A percentile compares a stretch with the other conserved stretches of the same genome.
Evolutionary conservation across 257 asterid species (phyloP).

Genomic region (Petunia secreta): DNA sequence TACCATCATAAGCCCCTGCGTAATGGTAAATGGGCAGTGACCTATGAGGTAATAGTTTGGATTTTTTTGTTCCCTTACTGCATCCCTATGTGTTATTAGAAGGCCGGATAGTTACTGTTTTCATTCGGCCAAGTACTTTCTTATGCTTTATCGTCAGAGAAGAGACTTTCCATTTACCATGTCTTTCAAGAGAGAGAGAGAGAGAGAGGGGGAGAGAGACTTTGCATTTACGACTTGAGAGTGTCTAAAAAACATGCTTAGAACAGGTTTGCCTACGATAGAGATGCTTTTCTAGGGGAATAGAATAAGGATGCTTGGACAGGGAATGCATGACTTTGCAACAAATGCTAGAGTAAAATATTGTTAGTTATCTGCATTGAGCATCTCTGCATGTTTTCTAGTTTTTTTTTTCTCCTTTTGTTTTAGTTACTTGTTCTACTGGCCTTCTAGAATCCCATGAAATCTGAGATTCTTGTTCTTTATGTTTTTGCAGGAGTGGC

Average conservation of each 20-base stretch:
- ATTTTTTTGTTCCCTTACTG: background rate
- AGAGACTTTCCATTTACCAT: background rate
- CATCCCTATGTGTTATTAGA: background rate
- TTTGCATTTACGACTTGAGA: background rate
- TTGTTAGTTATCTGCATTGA: conserved; percentile 1
- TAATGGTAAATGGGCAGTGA: conserved; percentile 97
- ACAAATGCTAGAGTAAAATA: background rate
- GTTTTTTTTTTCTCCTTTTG: background rate
- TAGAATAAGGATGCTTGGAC: background rate
- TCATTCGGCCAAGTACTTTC: background rate
- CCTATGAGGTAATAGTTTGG: conserved; percentile 61
- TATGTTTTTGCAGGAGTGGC: conserved; percentile 76
- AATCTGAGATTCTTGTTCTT: background rate
- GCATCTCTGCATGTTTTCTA: background rate
- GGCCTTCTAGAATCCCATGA: background rate
- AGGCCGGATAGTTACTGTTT: background rate
- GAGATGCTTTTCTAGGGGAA: background rate
- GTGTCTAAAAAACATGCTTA: background rate
- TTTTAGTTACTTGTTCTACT: background rate
- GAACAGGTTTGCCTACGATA: background rate
- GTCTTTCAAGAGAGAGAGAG: too few relatives aligned
- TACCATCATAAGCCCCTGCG: conserved; percentile 87
- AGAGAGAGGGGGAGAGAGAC: background rate
- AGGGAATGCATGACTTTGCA: background rate
- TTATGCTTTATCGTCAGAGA: background rate